Evolutionary conservation across 2,329 filamentous ascomycete genomes (phyloP), one percentile per base, ranked within the genome.

Genomic region (Aspergillus sp.): DNA sequence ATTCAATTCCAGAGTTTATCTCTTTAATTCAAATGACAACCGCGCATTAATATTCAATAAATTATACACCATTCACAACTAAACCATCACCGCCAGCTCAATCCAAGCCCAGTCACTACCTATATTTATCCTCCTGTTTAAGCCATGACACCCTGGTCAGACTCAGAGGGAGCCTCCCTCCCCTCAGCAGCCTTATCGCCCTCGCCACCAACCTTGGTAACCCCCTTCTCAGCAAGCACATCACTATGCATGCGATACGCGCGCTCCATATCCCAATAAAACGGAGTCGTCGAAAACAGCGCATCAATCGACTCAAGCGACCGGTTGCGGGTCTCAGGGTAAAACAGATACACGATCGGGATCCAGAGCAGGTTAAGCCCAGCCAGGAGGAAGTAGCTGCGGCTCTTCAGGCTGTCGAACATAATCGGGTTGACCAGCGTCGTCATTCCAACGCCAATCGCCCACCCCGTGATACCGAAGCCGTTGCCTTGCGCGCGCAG

Each of bases 381-480:
- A 3, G 77, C 80, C 52, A 84, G 82, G 49, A 84, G 73, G 61
- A 83, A 78, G 62, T 82, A 84, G 0, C 79, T 83, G 8, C 77
- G 74, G 60, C 75, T 80, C 61, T 66, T 72, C 21, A 83, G 63
- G n/a, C 69, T 69, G 43, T 65, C 70, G 58, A 84, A 80, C 76
- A 84, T 81, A 66, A 84, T 80, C 72, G 70, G 70, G 45, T 73
- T 84, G 59, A 84, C 77, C 47, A 84, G 72, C 2, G 76, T 76
- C 1, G 82, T 84, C 78, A 80, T 79, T 37, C 82, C 82, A 8
- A 82, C 79, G 39, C 82, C 84, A 57, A 84, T 77, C 17, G 84
- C 82, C 83, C 84, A 86, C 1, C 83, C 82, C 2, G 81, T 81
- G 58, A 86, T 84, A 17, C 80, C 80, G 61, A 86, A 84, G 7